Evolutionary conservation across 2,329 filamentous ascomycete genomes (phyloP), one percentile per base, ranked within the genome.

Genomic region (Fusarium tanahbumbuense): DNA sequence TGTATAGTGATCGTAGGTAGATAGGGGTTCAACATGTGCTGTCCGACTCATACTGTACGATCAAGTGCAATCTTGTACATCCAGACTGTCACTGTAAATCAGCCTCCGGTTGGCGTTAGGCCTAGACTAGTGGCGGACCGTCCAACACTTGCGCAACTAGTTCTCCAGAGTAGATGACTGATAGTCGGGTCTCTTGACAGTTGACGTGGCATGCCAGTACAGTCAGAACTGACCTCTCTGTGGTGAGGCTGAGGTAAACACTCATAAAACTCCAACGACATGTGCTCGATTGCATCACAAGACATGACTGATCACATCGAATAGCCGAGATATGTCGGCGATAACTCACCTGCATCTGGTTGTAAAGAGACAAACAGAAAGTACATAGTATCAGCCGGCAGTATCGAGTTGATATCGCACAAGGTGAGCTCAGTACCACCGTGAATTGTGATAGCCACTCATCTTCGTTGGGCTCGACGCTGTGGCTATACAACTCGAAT

Each of bases 201-300:
- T 73, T 75, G 73, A 74, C 73, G 73, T 75, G 73, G 71, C 73
- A 75, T 56, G 68, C 45, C 53, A 66, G 48, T 57, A 71, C 57
- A 70, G 63, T 66, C 62, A 67, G 55, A 66, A 56, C 18, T 40
- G 48, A 49, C 28, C 28, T 23, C 37, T 61, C 62, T 50, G n/a
- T 46, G 37, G 44, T 66, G 42, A 56, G 37, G 63, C 63, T 67
- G 63, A 61, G 41, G 55, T 44, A 44, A 53, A 40, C 44, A 67
- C 30, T 61, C 62, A 22, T 45, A 30, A 40, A 56, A 22, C 18
- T 30, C 34, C 56, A 67, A 48, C 62, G 34, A 49, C 32, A 67
- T 55, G 55, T 50, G 62, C 57, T 34, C 41, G n/a, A 53, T 59
- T 56, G 42, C 64, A 69, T 71, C 68, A 71, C 64, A 54, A 66